Percentiles rank a stretch among this genome's conserved stretches.
phyloP scores from a whole-genome alignment of 1,284 basidiomycete species.

The Paramarasmius palmivorus region DNA sequence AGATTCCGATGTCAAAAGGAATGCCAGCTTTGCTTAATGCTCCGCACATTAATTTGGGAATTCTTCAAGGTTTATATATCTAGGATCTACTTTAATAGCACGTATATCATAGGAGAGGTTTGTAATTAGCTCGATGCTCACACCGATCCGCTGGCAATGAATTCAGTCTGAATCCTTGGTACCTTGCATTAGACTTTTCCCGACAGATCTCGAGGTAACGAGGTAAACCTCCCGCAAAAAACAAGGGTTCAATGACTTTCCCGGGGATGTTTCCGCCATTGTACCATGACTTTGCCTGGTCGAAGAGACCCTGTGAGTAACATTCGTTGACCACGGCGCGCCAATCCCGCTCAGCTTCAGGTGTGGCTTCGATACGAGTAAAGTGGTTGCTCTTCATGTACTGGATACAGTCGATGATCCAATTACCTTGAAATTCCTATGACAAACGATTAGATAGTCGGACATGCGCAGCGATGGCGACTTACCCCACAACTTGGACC shows the following conservation, averaged over 20 bases:
- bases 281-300: constrained; percentile 10
- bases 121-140: no score
- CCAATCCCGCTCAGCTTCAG: constrained; percentile 21
- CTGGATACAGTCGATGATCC: constrained; percentile 24
- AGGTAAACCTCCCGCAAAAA: constrained; percentile 23
- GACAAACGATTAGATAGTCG: background rate
- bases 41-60: no score
- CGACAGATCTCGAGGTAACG: constrained; percentile 17
- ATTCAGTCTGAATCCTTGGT: constrained; percentile 19
- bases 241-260: constrained; percentile 19
- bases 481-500: constrained; percentile 22
- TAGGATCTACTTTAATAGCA: no score
- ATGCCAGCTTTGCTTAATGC: no score
- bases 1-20: no score
- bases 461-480: background rate
- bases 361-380: constrained; percentile 20
- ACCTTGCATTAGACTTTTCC: constrained; percentile 21
- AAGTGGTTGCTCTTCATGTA: constrained; percentile 19
- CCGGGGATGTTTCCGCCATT: constrained; percentile 14
- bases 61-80: no score
- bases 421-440: constrained; percentile 26
- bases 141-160: no score
- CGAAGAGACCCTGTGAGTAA: background rate
- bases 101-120: no score
- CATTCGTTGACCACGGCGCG: constrained; percentile 10